phyloP scores from a whole-genome alignment of 352 stramenopile genomes.

The Thraustotheca clavata region DNA sequence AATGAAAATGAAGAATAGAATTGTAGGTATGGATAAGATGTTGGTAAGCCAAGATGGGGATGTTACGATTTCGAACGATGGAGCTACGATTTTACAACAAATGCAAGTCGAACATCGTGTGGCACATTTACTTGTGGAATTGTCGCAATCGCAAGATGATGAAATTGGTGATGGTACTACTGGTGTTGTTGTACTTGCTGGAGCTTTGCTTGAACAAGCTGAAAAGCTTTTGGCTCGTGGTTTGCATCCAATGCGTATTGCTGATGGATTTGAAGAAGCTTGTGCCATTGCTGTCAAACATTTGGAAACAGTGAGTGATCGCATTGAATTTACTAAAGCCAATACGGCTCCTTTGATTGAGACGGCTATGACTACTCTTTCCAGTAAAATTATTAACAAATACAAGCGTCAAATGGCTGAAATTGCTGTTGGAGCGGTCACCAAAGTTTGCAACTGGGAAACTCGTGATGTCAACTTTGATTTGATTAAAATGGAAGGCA shows the following conservation, averaged over 20 bases:
- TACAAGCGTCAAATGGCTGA: conserved; percentile 98
- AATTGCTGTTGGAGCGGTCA: conserved; percentile 97
- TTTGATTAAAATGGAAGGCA: conserved; percentile 99
- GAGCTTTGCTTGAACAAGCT: conserved; percentile 95
- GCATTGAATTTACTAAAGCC: conserved; percentile 93
- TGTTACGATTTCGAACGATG: conserved; percentile 99
- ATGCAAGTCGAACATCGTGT: conserved; percentile 99
- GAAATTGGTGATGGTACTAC: conserved; percentile 99
- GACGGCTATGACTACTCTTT: conserved; percentile 98
- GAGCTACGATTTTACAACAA: conserved; percentile 98
- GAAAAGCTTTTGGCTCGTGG: conserved; percentile 95
- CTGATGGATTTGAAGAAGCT: conserved; percentile 97
- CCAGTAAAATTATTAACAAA: conserved; percentile 98
- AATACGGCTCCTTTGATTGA: conserved; percentile 93
- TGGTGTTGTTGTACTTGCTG: conserved; percentile 97
- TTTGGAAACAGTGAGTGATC: conserved; percentile 93
- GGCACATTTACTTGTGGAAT: conserved; percentile 97
- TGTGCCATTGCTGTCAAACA: conserved; percentile 94
- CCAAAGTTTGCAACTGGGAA: conserved; percentile 97
- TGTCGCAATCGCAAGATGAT: conserved; percentile 98
- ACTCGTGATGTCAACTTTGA: conserved; percentile 99
- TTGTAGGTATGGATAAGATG: conserved; percentile 99
- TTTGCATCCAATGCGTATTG: conserved; percentile 98
- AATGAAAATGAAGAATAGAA: too few species aligned
- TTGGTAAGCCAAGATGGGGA: conserved; percentile 98